Percentiles rank a stretch among this genome's conserved stretches.
These are phyloP conservation scores for Aspergillus spinulosporus DNA, from an alignment of 2,329 filamentous ascomycete species.

Conservation along the genomic window DNA sequence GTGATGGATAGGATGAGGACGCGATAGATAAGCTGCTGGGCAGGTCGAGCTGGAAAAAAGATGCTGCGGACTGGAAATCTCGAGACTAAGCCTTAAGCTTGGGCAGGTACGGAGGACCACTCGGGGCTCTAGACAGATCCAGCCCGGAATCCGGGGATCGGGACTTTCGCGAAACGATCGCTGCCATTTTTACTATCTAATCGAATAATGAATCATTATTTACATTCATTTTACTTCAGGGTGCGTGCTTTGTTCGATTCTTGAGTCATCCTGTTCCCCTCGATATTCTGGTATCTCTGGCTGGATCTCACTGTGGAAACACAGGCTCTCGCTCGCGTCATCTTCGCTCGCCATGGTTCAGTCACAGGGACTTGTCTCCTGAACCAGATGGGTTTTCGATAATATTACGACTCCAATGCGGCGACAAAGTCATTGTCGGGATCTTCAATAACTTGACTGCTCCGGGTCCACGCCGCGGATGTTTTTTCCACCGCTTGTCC, in stretches of 20 bases:
- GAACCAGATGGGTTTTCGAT: background rate
- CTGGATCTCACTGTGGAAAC: background rate
- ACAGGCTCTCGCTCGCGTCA: background rate
- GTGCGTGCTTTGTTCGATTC: too few relatives aligned
- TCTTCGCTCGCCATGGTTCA: background rate
- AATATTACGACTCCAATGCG: background rate
- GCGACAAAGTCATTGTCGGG: background rate
- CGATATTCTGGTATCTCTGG: background rate
- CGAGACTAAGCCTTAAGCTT: conserved; percentile 6
- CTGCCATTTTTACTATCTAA: too few relatives aligned
- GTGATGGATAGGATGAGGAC: conserved; percentile 3
- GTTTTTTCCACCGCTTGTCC: background rate
- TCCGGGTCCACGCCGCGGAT: background rate
- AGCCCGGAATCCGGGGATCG: background rate
- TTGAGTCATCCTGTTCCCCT: background rate
- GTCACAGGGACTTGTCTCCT: background rate
- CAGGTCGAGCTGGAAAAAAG: conserved; percentile 24
- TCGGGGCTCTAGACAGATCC: background rate
- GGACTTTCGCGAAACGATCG: too few relatives aligned
- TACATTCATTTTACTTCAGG: too few relatives aligned
- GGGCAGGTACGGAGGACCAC: background rate
- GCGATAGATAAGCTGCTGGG: conserved; percentile 4
- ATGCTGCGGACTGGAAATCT: conserved; percentile 22
- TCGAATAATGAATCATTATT: too few relatives aligned
- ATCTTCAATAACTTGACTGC: background rate